Evolutionary conservation across 2,329 filamentous ascomycete genomes (phyloP).

Genomic region (Penicillium brasilianum): DNA sequence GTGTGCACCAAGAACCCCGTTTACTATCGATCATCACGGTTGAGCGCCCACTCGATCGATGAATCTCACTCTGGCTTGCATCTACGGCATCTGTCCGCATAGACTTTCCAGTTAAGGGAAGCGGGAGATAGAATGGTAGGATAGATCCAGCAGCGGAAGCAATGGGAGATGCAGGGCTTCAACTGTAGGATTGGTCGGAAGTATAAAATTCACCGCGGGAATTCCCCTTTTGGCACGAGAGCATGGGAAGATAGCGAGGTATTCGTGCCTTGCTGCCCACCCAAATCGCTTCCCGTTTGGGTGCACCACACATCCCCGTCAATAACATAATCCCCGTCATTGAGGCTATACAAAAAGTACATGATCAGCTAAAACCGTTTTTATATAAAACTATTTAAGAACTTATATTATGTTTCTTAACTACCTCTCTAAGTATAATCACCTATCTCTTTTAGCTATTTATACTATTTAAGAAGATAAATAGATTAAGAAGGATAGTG

Average conservation of each 20-base stretch:
- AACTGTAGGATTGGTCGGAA: background rate
- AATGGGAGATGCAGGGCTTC: background rate
- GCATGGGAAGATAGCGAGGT: background rate
- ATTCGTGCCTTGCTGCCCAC: too few species aligned
- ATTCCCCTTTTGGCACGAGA: background rate
- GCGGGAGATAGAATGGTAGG: background rate
- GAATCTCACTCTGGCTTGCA: background rate
- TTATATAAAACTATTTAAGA: too few species aligned
- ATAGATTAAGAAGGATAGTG: too few species aligned
- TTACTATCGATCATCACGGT: background rate
- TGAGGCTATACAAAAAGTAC: too few species aligned
- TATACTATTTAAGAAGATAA: too few species aligned
- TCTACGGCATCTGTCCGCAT: background rate
- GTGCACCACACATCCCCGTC: too few species aligned
- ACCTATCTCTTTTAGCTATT: too few species aligned
- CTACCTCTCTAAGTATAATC: too few species aligned
- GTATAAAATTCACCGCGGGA: background rate
- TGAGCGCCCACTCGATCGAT: background rate
- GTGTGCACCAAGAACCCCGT: background rate
- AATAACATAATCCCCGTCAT: too few species aligned
- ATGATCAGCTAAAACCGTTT: too few species aligned
- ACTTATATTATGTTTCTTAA: too few species aligned
- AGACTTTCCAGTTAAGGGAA: background rate
- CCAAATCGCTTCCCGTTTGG: too few species aligned
- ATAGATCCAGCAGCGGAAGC: background rate